phyloP scores from a whole-genome alignment of 202 grass and related monocot genomes.

The Schoenoplectus tabernaemontani region DNA sequence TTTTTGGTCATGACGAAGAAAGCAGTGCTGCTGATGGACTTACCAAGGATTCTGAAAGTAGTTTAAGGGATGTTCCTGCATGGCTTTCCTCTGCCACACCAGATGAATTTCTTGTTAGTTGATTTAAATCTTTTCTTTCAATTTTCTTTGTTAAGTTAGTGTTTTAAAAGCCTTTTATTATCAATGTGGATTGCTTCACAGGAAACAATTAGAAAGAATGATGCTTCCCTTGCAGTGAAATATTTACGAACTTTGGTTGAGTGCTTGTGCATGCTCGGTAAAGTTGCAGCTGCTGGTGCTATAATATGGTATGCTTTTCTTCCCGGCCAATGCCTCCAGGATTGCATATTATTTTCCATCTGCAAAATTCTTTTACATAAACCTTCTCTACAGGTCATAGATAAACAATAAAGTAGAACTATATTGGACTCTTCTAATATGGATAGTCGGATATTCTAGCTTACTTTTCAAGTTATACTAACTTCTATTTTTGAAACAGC shows the following conservation, averaged over 20 bases:
- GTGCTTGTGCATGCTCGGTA: conserved; percentile 94
- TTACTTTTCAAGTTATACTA: background rate
- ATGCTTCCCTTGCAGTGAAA: conserved; percentile 57
- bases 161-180: background rate
- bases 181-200: conserved; percentile 24
- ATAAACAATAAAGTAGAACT: conserved; percentile 9
- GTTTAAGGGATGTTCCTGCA: conserved; percentile 48
- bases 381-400: background rate
- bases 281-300: conserved; percentile 96
- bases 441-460: background rate
- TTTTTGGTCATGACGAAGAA: conserved; percentile 79
- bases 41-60: conserved; percentile 53
- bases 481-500: conserved; percentile 36
- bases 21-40: conserved; percentile 38
- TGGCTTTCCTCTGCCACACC: conserved; percentile 86
- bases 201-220: conserved; percentile 82
- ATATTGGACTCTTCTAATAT: conserved; percentile 1
- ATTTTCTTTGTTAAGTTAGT: background rate
- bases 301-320: conserved; percentile 67
- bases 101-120: conserved; percentile 93
- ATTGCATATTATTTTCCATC: conserved; percentile 5
- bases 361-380: background rate
- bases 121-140: background rate
- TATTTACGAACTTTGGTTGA: conserved; percentile 89
- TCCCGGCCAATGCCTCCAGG: background rate